These are phyloP conservation scores for Pseudogymnoascus sp. DNA, from an alignment of 2,329 filamentous ascomycete species.

Conservation along the genomic window DNA sequence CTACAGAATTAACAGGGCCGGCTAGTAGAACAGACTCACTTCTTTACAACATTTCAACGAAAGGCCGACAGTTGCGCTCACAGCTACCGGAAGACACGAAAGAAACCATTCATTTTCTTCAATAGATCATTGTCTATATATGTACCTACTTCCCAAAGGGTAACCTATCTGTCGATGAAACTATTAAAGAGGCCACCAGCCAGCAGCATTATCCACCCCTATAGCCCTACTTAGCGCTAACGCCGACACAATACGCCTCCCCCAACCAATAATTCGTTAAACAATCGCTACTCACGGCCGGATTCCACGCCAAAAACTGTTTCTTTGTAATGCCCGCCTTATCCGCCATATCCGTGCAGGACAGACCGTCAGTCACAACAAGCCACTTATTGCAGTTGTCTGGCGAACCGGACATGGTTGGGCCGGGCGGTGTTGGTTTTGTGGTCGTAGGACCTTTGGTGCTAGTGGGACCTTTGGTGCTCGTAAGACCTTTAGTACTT, in stretches of 20 bases:
- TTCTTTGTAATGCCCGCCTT: constrained; percentile 8
- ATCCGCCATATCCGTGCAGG: constrained; percentile 11
- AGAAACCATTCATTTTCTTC: background rate
- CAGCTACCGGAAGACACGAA: background rate
- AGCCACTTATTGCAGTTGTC: constrained; percentile 2
- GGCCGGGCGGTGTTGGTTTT: constrained; percentile 14
- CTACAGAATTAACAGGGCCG: constrained; percentile 6
- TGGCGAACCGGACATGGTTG: constrained; percentile 13
- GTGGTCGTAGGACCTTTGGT: background rate
- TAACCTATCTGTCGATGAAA: background rate
- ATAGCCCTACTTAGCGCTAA: constrained; percentile 1
- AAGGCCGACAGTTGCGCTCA: background rate
- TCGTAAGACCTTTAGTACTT: too few species aligned
- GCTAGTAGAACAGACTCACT: background rate
- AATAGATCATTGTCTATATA: constrained; percentile 1
- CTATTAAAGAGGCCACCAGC: background rate
- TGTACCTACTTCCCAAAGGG: background rate
- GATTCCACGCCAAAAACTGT: constrained; percentile 26
- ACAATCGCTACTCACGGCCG: constrained; percentile 18
- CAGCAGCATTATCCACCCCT: background rate
- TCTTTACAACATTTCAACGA: background rate
- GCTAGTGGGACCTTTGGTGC: too few species aligned
- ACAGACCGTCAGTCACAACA: constrained; percentile 10
- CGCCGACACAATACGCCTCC: constrained; percentile 11
- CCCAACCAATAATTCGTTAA: background rate